Evolutionary conservation across 805 yeast species (phyloP).

Genomic region (Yamadazyma tumulicola): DNA sequence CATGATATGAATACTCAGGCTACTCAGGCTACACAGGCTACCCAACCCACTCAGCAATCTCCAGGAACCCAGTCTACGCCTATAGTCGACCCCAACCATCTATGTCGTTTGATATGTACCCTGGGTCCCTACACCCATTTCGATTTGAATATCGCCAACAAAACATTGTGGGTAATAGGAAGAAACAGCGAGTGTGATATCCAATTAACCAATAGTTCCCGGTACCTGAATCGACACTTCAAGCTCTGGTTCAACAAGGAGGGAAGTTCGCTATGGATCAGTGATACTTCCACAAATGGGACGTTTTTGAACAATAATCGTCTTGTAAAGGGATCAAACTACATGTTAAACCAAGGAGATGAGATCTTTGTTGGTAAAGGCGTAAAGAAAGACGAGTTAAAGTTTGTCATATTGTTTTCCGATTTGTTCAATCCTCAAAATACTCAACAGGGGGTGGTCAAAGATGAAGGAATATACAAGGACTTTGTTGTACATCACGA

Average conservation of each 20-base stretch:
- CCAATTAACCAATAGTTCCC: conserved; percentile 52
- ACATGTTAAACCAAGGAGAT: conserved; percentile 86
- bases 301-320: conserved; percentile 77
- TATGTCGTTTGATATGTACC: conserved; percentile 60
- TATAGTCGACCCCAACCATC: conserved; percentile 22
- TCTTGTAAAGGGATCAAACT: conserved; percentile 72
- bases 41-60: conserved; percentile 39
- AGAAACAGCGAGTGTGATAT: conserved; percentile 67
- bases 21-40: conserved; percentile 26
- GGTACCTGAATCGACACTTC: conserved; percentile 73
- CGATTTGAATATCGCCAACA: conserved; percentile 37
- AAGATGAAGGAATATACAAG: conserved; percentile 56
- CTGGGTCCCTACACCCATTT: conserved; percentile 49
- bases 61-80: conserved; percentile 27
- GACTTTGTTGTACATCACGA: conserved; percentile 79
- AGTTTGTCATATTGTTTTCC: conserved; percentile 51
- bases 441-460: conserved; percentile 21
- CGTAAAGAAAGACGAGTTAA: conserved; percentile 62
- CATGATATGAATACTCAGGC: conserved; percentile 6
- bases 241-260: conserved; percentile 63
- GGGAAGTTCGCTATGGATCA: conserved; percentile 55
- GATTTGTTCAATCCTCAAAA: conserved; percentile 34
- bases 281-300: conserved; percentile 88
- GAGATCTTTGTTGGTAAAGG: conserved; percentile 90
- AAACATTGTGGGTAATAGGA: conserved; percentile 67